Evolutionary conservation across 495 filamentous ascomycete genomes (phyloP).

Genomic region (Hypoxylon crocopeplum): DNA sequence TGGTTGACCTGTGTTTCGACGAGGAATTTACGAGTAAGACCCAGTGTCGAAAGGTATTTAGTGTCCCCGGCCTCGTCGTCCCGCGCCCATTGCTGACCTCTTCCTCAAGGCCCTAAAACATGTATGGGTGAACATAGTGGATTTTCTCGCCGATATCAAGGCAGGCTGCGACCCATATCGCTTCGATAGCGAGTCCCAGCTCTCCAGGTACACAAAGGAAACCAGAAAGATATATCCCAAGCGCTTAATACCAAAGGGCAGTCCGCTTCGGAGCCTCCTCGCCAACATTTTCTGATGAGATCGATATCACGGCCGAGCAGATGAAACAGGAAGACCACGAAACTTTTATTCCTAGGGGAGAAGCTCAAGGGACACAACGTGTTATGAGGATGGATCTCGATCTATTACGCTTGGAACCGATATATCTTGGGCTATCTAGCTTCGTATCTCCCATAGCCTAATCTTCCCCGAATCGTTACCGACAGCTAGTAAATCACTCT

Average conservation of each 20-base stretch:
- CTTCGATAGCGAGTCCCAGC: constrained; percentile 29
- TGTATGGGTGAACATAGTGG: constrained; percentile 48
- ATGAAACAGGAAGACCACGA: background rate
- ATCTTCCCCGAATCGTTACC: constrained; percentile 88
- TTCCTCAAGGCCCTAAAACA: constrained; percentile 32
- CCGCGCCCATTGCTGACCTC: background rate
- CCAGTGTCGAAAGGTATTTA: constrained; percentile 45
- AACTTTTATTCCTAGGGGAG: background rate
- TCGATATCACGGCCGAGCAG: background rate
- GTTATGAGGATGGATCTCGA: background rate
- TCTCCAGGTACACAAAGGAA: constrained; percentile 36
- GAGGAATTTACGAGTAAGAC: constrained; percentile 40
- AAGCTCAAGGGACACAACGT: background rate
- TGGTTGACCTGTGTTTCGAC: constrained; percentile 42
- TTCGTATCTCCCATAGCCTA: constrained; percentile 81
- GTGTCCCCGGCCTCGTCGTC: background rate
- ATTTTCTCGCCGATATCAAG: constrained; percentile 43
- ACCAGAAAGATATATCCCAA: constrained; percentile 32
- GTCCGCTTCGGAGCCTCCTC: constrained; percentile 39
- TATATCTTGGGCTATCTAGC: constrained; percentile 34
- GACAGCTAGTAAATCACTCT: constrained; percentile 75
- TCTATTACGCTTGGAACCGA: constrained; percentile 2
- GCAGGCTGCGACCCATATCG: constrained; percentile 8
- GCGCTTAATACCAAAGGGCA: constrained; percentile 23
- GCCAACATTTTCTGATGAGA: constrained; percentile 6